Conservation (phyloP, 2,329 filamentous ascomycete species). For the Arthrinium phaeospermum region DNA sequence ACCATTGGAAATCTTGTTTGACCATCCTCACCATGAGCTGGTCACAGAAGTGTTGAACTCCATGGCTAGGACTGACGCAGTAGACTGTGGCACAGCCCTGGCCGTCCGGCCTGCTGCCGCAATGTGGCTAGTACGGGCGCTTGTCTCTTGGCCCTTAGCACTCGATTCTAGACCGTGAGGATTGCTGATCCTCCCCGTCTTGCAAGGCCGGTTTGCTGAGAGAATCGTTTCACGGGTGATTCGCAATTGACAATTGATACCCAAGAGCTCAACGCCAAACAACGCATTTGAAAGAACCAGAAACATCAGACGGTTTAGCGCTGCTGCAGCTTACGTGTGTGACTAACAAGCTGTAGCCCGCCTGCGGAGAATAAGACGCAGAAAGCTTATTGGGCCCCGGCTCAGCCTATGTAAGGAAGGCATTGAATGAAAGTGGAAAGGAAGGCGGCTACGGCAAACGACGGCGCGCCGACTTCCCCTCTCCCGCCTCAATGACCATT, state of each 20-base stretch:
- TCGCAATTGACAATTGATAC: constrained; percentile 10
- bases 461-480: constrained; percentile 2
- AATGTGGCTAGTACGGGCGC: not conserved
- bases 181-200: not conserved
- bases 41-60: no score
- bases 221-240: not conserved
- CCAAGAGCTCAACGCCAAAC: not conserved
- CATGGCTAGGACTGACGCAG: no score
- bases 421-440: constrained; percentile 6
- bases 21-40: no score
- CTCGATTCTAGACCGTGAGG: not conserved
- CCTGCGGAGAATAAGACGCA: constrained; percentile 12
- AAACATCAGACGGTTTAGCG: constrained; percentile 8
- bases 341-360: not conserved
- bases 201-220: not conserved
- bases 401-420: constrained; percentile 6
- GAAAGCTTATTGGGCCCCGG: constrained; percentile 14
- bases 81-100: not conserved
- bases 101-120: not conserved
- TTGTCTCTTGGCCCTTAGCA: not conserved
- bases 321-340: constrained; percentile 8
- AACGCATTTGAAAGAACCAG: not conserved
- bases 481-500: constrained; percentile 4
- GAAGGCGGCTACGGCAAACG: constrained; percentile 15
- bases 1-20: no score